Base-by-base conservation (phyloP, 2,329 filamentous ascomycete species). In the Xylaria sp. region DNA sequence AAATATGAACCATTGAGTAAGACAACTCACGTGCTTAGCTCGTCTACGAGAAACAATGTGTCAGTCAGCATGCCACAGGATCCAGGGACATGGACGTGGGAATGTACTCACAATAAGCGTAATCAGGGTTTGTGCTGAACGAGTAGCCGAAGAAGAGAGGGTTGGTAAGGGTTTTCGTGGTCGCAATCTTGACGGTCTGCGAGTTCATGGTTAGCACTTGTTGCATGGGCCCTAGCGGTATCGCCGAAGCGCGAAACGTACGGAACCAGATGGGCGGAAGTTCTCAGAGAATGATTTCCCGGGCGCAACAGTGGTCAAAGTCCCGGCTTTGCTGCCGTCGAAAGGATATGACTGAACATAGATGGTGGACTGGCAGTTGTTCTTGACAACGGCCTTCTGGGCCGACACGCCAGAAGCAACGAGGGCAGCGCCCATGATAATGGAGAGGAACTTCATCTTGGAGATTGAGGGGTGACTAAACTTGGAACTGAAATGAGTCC, bases 111-210 rank as follows among this genome's bases (percentile, higher is more conserved):
- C 77, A 80, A 71, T 79, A 80, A 55, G 74, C 75, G 38, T 76
- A 74, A 70, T 78, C 64, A 4, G 76, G 75, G 66, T 72, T 74
- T 2, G 60, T 54, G 50, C 68, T 68, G 64, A 78, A 79, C 0
- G 78, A 79, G 69, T 80, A 80, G 49, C 78, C 78, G 61, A 80
- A 76, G 72, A 79, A 79, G 4, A 80, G 74, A 1, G 78, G 78
- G 23, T 50, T 66, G 52, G 63, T 65, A 6, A 80, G 73, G 21
- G 73, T 76, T 71, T 72, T 77, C 65, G 71, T 75, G 40, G 68
- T 78, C 35, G 75, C 77, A 57, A 80, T 72, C 72, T 80, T 80
- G 47, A 80, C 68, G 51, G 78, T 80, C 78, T 79, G 50, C 52
- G 35, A 53, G 40, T 50, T 78, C 28, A 38, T n/a, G 35, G 63